phyloP scores from a whole-genome alignment of 176 grass and related monocot genomes.

The Carex parvula region DNA sequence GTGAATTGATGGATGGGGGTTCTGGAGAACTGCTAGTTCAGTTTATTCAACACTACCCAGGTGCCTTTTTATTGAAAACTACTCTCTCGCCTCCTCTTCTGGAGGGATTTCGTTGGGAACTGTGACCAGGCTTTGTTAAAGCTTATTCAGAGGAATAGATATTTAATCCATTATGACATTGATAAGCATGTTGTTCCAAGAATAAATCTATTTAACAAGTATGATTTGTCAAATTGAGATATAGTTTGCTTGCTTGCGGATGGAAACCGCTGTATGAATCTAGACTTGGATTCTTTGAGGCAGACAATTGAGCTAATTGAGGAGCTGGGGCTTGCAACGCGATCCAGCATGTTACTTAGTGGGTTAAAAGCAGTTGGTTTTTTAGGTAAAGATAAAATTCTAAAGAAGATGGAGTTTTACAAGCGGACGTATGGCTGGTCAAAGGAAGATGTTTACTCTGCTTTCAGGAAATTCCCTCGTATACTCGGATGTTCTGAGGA shows the following conservation, averaged over 20 bases:
- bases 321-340: background rate
- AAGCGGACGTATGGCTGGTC: slow-evolving; percentile 6
- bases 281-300: background rate
- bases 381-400: background rate
- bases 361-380: background rate
- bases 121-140: background rate
- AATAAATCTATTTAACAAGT: background rate
- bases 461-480: slow-evolving; percentile 1
- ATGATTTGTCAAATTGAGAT: background rate
- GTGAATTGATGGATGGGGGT: background rate
- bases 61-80: too few species aligned
- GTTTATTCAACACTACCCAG: background rate
- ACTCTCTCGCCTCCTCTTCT: too few species aligned
- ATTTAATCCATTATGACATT: background rate
- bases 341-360: background rate
- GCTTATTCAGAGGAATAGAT: background rate
- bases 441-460: background rate
- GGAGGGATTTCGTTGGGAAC: background rate
- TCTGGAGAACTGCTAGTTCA: background rate
- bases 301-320: background rate
- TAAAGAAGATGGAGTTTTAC: background rate
- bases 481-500: background rate
- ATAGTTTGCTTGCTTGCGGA: background rate
- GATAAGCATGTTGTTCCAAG: background rate
- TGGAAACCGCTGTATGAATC: background rate